phyloP scores from a whole-genome alignment of 768 basidiomycete species.

The Asterophora parasitica region DNA sequence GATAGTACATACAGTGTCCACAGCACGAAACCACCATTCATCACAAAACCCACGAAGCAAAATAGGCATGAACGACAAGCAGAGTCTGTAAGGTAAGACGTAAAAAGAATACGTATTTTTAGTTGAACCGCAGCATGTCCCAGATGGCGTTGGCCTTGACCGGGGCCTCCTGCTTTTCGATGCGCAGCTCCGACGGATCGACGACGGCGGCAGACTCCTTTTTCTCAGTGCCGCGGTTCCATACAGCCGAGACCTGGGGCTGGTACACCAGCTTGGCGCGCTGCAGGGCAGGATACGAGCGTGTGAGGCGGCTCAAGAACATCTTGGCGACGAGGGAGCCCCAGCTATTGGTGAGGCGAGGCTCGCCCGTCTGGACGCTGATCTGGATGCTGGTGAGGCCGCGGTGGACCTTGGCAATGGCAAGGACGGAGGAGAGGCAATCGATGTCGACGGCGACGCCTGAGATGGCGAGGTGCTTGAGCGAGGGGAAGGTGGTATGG shows the following conservation, averaged over 20 bases:
- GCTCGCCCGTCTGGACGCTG: constrained; percentile 10
- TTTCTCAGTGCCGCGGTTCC: constrained; percentile 8
- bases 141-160: constrained; percentile 5
- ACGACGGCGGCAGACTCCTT: neutral
- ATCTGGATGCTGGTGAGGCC: constrained; percentile 13
- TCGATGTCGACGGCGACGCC: constrained; percentile 15
- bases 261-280: constrained; percentile 14
- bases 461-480: constrained; percentile 16
- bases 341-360: constrained; percentile 14
- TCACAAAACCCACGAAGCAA: neutral
- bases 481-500: constrained; percentile 13
- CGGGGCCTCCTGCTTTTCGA: constrained; percentile 12
- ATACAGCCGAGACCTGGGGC: constrained; percentile 14
- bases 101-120: too few relatives aligned
- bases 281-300: constrained; percentile 13
- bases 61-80: neutral
- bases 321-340: constrained; percentile 10
- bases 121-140: constrained; percentile 9
- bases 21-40: too few relatives aligned
- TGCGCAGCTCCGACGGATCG: constrained; percentile 9
- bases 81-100: too few relatives aligned
- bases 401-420: constrained; percentile 4
- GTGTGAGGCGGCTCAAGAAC: constrained; percentile 11
- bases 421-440: constrained; percentile 9
- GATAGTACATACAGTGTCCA: too few relatives aligned